These are phyloP conservation scores for Aspergillus costaricaensis DNA, from an alignment of 2,329 filamentous ascomycete genomes.

Conservation along the genomic window DNA sequence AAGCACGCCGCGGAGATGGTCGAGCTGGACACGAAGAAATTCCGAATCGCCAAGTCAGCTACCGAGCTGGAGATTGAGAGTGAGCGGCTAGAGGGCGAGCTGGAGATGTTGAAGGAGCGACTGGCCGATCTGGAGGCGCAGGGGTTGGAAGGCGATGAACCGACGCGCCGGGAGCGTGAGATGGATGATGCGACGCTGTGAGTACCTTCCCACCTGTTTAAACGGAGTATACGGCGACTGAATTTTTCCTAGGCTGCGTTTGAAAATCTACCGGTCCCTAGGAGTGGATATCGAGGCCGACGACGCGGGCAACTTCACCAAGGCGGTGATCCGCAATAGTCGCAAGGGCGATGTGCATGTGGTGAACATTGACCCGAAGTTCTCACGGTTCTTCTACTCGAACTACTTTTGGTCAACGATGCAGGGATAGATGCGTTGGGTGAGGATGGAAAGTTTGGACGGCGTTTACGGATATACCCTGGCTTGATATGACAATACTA, in stretches of 20 bases:
- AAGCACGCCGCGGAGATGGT: constrained; percentile 83
- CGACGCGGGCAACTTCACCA: constrained; percentile 75
- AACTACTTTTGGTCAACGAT: constrained; percentile 95
- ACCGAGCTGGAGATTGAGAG: constrained; percentile 89
- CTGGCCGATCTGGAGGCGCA: constrained; percentile 83
- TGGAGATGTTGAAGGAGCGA: constrained; percentile 71
- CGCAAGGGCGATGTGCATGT: constrained; percentile 90
- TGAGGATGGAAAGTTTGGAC: background rate
- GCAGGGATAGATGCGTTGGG: constrained; percentile 47
- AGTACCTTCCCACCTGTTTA: constrained; percentile 13
- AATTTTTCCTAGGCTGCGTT: constrained; percentile 60
- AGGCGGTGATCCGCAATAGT: constrained; percentile 81
- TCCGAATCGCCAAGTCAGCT: constrained; percentile 88
- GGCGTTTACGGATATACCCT: constrained; percentile 22
- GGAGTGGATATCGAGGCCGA: constrained; percentile 89
- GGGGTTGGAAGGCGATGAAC: constrained; percentile 72
- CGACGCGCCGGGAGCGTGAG: constrained; percentile 53
- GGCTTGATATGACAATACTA: background rate
- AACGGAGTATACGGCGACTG: background rate
- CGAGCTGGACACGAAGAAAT: constrained; percentile 87
- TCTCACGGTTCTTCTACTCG: constrained; percentile 87
- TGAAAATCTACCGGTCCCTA: constrained; percentile 88
- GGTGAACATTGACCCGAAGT: constrained; percentile 90
- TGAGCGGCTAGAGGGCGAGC: constrained; percentile 81
- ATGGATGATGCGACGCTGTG: constrained; percentile 53